phyloP scores from a whole-genome alignment of 2,329 filamentous ascomycete genomes.

The Cladophialophora bantiana region DNA sequence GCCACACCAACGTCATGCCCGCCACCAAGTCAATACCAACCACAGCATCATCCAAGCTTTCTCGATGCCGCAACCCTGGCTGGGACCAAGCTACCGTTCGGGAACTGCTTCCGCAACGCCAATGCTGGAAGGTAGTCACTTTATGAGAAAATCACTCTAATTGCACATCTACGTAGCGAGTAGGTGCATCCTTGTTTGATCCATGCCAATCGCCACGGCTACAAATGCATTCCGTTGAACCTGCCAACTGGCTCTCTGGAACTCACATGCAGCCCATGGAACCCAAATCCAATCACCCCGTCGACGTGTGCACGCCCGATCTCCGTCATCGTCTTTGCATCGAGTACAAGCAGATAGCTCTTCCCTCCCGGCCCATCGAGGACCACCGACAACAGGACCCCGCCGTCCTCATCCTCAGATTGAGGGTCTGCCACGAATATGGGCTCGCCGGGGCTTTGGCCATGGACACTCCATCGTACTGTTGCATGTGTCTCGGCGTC shows the following conservation, averaged over 20 bases:
- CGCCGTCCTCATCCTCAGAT: conserved; percentile 58
- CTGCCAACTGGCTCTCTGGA: conserved; percentile 11
- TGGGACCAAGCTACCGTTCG: not conserved
- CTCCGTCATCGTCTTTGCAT: conserved; percentile 58
- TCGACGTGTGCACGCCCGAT: conserved; percentile 59
- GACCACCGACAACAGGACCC: conserved; percentile 60
- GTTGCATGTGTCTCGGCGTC: conserved; percentile 54
- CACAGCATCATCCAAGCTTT: conserved; percentile 1
- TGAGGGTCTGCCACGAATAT: conserved; percentile 58
- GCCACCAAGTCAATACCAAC: not conserved
- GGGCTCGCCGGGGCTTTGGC: conserved; percentile 61
- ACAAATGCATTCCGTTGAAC: conserved; percentile 31
- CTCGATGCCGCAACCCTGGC: not conserved
- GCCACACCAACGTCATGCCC: conserved; percentile 8
- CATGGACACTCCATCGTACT: conserved; percentile 55
- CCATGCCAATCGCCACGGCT: not conserved
- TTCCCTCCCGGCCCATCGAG: conserved; percentile 58
- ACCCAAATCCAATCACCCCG: conserved; percentile 59
- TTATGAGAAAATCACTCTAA: too few species aligned
- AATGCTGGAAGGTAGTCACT: not conserved
- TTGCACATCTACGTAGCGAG: too few species aligned
- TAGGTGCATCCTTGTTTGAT: too few species aligned
- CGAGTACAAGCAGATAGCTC: conserved; percentile 62
- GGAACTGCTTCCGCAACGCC: not conserved
- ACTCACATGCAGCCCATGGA: conserved; percentile 54